Percentiles rank a stretch among this genome's conserved stretches.
Conservation (phyloP, 495 filamentous ascomycete genomes). For the Saxophila tyrrhenica region DNA sequence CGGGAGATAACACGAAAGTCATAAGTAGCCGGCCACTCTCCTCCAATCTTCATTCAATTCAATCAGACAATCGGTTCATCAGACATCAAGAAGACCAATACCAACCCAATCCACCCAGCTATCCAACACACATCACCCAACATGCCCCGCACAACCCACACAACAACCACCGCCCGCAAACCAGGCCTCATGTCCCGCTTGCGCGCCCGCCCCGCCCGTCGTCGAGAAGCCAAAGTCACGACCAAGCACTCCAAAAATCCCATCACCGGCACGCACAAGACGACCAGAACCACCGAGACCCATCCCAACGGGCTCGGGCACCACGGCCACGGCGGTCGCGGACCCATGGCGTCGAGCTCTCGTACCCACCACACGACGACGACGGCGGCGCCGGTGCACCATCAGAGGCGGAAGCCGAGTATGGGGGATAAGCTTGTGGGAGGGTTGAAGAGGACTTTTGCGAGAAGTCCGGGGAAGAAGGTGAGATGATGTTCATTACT, state of each 20-base stretch:
- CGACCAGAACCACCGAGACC: conserved; percentile 29
- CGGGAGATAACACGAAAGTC: background rate
- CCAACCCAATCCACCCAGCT: background rate
- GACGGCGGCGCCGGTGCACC: conserved; percentile 28
- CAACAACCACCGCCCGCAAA: conserved; percentile 10
- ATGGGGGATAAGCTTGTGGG: conserved; percentile 61
- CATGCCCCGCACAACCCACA: conserved; percentile 19
- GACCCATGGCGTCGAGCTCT: conserved; percentile 4
- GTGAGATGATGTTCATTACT: conserved; percentile 32
- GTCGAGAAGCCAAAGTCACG: background rate
- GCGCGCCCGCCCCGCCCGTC: conserved; percentile 14
- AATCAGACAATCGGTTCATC: background rate
- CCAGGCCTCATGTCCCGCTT: conserved; percentile 25
- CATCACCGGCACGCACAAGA: conserved; percentile 29
- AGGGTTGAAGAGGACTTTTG: conserved; percentile 54
- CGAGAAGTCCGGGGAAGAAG: conserved; percentile 51
- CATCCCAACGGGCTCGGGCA: conserved; percentile 12
- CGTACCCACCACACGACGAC: conserved; percentile 9
- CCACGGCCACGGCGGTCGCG: conserved; percentile 13
- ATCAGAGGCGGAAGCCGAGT: conserved; percentile 44
- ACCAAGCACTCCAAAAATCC: conserved; percentile 20
- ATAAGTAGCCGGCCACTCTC: background rate
- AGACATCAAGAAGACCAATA: background rate
- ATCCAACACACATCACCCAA: background rate
- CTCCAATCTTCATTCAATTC: background rate